These are phyloP conservation scores for Leucosporidium scottii DNA, from an alignment of 768 basidiomycete genomes.

Conservation along the genomic window DNA sequence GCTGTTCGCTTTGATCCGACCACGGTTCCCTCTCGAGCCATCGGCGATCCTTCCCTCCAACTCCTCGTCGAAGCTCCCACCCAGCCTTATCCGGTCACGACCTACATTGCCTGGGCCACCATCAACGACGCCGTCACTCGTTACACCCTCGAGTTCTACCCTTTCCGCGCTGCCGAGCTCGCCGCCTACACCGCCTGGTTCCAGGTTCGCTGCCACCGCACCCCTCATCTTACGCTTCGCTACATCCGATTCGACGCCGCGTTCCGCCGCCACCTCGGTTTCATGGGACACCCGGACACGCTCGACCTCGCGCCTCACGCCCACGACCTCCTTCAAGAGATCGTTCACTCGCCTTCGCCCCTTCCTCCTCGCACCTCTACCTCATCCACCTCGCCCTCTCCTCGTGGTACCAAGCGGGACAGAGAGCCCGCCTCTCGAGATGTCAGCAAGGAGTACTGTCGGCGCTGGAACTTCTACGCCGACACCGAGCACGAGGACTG, in stretches of 20 bases:
- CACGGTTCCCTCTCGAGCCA: fast-evolving
- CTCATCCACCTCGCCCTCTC: too few species aligned
- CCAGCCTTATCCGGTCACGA: neutral
- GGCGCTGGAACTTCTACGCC: too few species aligned
- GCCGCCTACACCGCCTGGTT: neutral
- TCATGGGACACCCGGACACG: neutral
- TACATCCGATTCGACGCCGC: neutral
- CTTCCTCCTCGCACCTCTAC: neutral
- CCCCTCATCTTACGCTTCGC: neutral
- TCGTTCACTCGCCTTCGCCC: neutral
- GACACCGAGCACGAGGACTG: too few species aligned
- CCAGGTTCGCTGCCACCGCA: too few species aligned
- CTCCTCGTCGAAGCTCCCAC: neutral
- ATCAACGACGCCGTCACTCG: neutral
- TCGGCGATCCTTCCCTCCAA: neutral
- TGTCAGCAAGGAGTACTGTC: too few species aligned
- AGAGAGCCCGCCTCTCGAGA: too few species aligned
- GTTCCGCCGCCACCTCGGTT: neutral
- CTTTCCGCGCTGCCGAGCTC: neutral
- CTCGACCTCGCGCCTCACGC: neutral
- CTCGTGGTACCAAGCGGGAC: too few species aligned
- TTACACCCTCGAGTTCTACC: neutral
- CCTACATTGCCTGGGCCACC: neutral
- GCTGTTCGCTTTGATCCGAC: neutral
- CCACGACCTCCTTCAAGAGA: too few species aligned